A percentile compares a stretch with the other conserved stretches of the same genome.
These are phyloP conservation scores for Samsoniella hepiali DNA, from an alignment of 2,329 filamentous ascomycete species.

Conservation along the genomic window DNA sequence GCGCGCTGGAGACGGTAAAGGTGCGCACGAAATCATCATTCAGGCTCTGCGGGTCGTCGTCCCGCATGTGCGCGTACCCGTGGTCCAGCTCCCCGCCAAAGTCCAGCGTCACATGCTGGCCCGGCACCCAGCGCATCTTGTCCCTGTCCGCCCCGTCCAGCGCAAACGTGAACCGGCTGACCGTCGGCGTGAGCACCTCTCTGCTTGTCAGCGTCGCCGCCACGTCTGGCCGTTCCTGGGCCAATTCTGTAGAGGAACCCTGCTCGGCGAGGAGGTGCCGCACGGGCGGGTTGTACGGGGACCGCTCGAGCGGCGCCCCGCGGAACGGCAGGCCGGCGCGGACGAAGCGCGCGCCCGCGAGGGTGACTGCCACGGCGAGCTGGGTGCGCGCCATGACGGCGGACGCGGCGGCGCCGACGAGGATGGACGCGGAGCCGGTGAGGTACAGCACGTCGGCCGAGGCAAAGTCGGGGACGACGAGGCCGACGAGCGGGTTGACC, in stretches of 20 bases:
- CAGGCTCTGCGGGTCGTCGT: slow-evolving; percentile 72
- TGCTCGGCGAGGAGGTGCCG: slow-evolving; percentile 61
- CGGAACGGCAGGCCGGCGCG: slow-evolving; percentile 64
- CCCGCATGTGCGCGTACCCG: slow-evolving; percentile 80
- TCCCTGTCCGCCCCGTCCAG: slow-evolving; percentile 15
- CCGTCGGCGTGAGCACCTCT: slow-evolving; percentile 59
- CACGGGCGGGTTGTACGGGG: slow-evolving; percentile 76
- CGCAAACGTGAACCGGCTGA: slow-evolving; percentile 61
- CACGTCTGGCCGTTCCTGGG: slow-evolving; percentile 22
- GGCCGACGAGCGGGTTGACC: slow-evolving; percentile 62
- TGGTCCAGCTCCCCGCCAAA: slow-evolving; percentile 65
- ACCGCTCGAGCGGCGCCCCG: slow-evolving; percentile 55
- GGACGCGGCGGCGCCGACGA: slow-evolving; percentile 62
- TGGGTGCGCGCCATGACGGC: slow-evolving; percentile 65
- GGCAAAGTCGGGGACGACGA: slow-evolving; percentile 71
- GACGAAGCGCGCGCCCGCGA: slow-evolving; percentile 62
- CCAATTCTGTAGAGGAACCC: slow-evolving; percentile 20
- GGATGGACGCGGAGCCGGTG: slow-evolving; percentile 65
- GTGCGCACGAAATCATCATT: slow-evolving; percentile 85
- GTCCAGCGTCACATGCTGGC: slow-evolving; percentile 75
- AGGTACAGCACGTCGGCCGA: slow-evolving; percentile 71
- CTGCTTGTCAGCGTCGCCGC: slow-evolving; percentile 57
- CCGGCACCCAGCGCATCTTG: slow-evolving; percentile 54
- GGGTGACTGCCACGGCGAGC: slow-evolving; percentile 65
- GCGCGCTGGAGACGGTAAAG: slow-evolving; percentile 71